Evolutionary conservation across 805 yeast species (phyloP), one percentile per base, ranked within the genome.

Genomic region (Kuraishia molischiana): DNA sequence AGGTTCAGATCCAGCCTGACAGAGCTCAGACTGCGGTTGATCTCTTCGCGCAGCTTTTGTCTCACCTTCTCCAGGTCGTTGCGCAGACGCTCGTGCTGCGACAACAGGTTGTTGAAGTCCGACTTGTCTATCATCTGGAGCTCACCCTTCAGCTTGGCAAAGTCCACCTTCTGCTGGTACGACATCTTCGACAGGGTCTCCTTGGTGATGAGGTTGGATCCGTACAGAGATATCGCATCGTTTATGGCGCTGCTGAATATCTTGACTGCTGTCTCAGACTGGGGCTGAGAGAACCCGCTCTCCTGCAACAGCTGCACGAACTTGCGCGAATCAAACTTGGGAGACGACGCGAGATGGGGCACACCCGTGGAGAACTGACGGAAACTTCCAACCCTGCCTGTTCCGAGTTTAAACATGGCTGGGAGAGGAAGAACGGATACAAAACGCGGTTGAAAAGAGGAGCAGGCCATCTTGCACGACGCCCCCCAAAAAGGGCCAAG

Each of bases 91-190:
- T 90, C 97, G 52, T 85, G 90, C 54, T 92, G 97, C 51, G 81
- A 84, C 50, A 81, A 79, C 42, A 90, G 70, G 37, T 77, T 75
- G 41, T 83, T 79, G 52, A 85, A 83, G 51, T 92, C 97, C 20
- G 86, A 72, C 53, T 79, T 77, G 61, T 92, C 97, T 58, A 85
- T 74, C 36, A 86, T 78, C 49, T 86, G 89, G 31, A 92, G 68
- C 56, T 90, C 97, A 24, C 95, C 95, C 52, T 89, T 81, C 42
- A 92, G 70, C 53, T 90, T 90, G 29, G 96, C 92, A 67, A 92
- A 90, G 54, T 92, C 97, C 24, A 92, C 97, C 49, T 90, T 85
- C 51, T 92, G 97, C 55, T 90, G 95, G 58, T 92, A 92, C 3
- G 95, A 82, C 52, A 87, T 73, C 46, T 87, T 78, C 22, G 85